Evolutionary conservation across 768 basidiomycete genomes (phyloP), one percentile per base, ranked within the genome.

Genomic region (Agrocybe pediades): DNA sequence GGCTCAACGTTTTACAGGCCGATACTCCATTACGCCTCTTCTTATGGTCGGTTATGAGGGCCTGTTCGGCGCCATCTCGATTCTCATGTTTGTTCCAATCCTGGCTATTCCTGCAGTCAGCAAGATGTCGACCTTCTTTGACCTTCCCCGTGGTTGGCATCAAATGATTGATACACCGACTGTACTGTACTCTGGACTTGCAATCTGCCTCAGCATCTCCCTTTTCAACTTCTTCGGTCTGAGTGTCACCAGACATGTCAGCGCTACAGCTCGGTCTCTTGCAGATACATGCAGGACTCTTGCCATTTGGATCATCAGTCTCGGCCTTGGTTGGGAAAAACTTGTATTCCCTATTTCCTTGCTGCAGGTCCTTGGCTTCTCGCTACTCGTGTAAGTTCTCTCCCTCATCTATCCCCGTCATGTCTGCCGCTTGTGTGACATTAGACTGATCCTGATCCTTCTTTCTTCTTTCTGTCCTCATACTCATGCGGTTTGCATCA

Each of bases 221-320:
- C 65, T 87, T 26, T 95, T 92, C 82, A 95, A 95, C 66, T 91
- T 84, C 73, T 96, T 93, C 62, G 94, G 94, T 9, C 70, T 96
- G 46, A 92, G 90, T 67, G 92, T 97, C 54, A 96, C 95, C n/a
- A 81, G 86, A 57, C 87, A 92, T 65, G 91, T 98, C 54, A 93
- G 89, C 67, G 95, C 96, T 27, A 97, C 95, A 1, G 92, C 92
- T 16, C 83, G 96, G 56, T 90, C 87, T 50, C 78, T 97, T 53
- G 91, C 94, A 30, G 97, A 99, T 70, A 95, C 95, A 6, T 97
- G 94, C 74, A 82, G 97, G 62, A 98, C 97, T 1, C 78, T 98
- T 49, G 83, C 84, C n/a, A 98, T 99, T 67, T 99, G 97, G 97
- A 73, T 95, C 58, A 75, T 99, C 63, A 93, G 91, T 65, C 78